Evolutionary conservation across 1,284 basidiomycete species (phyloP).

Genomic region (Pyrrhoderma lamaoense): DNA sequence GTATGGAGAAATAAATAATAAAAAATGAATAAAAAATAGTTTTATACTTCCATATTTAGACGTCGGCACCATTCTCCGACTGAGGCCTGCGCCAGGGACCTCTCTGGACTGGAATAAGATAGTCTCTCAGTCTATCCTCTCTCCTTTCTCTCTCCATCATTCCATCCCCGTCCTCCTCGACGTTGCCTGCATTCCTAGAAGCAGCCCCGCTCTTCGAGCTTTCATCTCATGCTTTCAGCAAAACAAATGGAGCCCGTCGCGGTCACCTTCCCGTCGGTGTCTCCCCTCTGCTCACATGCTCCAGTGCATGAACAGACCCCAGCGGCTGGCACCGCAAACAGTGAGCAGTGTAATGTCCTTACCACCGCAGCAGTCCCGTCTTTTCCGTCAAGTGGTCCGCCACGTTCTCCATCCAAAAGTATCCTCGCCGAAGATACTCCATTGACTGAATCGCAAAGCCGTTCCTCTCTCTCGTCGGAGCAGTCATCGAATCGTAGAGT

Average conservation of each 20-base stretch:
- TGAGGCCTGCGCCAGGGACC: too few species aligned
- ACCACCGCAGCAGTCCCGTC: constrained; percentile 7
- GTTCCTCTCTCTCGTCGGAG: not conserved
- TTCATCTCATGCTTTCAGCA: constrained; percentile 36
- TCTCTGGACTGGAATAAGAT: not conserved
- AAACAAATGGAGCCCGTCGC: constrained; percentile 33
- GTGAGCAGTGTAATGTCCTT: constrained; percentile 14
- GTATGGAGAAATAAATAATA: too few species aligned
- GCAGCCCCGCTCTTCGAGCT: constrained; percentile 8
- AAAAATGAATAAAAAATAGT: not conserved
- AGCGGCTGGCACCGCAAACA: constrained; percentile 19
- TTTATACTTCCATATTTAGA: not conserved
- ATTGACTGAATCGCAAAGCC: not conserved
- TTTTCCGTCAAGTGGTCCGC: too few species aligned
- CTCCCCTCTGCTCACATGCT: constrained; percentile 6
- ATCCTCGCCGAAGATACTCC: constrained; percentile 2
- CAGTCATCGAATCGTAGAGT: not conserved
- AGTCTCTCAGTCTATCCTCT: constrained; percentile 18
- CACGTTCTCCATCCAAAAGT: constrained; percentile 1
- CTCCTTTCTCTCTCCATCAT: constrained; percentile 9
- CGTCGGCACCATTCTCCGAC: not conserved
- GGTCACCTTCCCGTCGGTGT: constrained; percentile 22
- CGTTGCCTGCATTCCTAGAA: not conserved
- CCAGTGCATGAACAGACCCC: constrained; percentile 12
- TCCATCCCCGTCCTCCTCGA: not conserved